Conservation (phyloP, 2,329 filamentous ascomycete species). For the Penicillium expansum region DNA sequence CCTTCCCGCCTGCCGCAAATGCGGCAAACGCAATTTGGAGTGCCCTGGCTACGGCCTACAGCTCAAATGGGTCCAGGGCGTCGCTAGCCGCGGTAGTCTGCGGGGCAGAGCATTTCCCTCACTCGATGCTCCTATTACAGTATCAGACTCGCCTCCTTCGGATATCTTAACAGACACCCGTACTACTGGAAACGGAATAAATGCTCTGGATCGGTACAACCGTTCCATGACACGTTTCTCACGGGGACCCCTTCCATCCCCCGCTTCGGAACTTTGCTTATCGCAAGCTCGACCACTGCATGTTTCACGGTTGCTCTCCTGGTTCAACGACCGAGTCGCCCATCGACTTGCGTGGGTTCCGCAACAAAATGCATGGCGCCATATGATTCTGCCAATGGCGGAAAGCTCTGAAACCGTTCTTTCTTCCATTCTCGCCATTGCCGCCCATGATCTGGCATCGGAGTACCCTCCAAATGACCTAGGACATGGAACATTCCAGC, state of each 20-base stretch:
- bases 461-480: constrained; percentile 3
- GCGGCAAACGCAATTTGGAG: constrained; percentile 22
- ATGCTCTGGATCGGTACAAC: not conserved
- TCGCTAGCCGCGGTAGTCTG: constrained; percentile 27
- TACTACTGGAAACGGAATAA: not conserved
- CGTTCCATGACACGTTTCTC: not conserved
- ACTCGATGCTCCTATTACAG: not conserved
- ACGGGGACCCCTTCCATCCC: not conserved
- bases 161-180: not conserved
- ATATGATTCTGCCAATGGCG: constrained; percentile 19
- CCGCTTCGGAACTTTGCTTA: not conserved
- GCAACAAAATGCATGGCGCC: constrained; percentile 21
- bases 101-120: constrained; percentile 21
- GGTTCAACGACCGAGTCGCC: constrained; percentile 10
- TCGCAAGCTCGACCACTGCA: constrained; percentile 2
- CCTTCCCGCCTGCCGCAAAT: constrained; percentile 25
- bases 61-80: constrained; percentile 27
- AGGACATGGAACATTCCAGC: constrained; percentile 2
- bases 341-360: constrained; percentile 14
- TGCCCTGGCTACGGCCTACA: constrained; percentile 28
- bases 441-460: constrained; percentile 19
- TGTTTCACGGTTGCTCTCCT: constrained; percentile 2
- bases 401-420: constrained; percentile 20
- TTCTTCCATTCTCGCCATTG: constrained; percentile 20
- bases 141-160: not conserved